A percentile compares a stretch with the other conserved stretches of the same genome.
Evolutionary conservation across 2,329 filamentous ascomycete genomes (phyloP).

Genomic region (Botryotinia globosa): DNA sequence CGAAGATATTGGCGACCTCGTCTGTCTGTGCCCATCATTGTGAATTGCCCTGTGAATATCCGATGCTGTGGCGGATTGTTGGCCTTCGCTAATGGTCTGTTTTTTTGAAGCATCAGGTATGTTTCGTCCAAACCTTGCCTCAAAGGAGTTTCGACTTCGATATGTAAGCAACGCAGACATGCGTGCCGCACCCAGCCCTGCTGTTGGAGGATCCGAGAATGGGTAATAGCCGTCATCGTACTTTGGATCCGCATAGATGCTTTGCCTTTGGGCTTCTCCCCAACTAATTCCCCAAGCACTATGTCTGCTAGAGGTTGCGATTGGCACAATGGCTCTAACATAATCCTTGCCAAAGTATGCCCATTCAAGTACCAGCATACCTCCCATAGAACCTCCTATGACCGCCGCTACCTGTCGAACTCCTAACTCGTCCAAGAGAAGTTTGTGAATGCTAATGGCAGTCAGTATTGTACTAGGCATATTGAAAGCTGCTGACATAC

Average conservation of each 20-base stretch:
- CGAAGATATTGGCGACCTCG: slow-evolving; percentile 49
- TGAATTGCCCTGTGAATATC: slow-evolving; percentile 71
- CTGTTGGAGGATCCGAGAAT: slow-evolving; percentile 80
- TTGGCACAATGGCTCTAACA: slow-evolving; percentile 75
- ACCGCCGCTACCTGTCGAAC: slow-evolving; percentile 76
- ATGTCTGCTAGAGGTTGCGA: slow-evolving; percentile 80
- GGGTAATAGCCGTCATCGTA: slow-evolving; percentile 96
- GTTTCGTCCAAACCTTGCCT: slow-evolving; percentile 90
- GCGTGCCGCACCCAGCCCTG: slow-evolving; percentile 86
- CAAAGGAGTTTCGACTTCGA: slow-evolving; percentile 93
- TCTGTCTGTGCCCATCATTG: slow-evolving; percentile 74
- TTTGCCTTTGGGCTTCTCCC: slow-evolving; percentile 84
- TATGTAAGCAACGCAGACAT: slow-evolving; percentile 98
- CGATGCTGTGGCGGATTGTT: slow-evolving; percentile 59
- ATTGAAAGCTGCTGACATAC: slow-evolving; percentile 50
- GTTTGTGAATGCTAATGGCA: slow-evolving; percentile 65
- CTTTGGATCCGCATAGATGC: slow-evolving; percentile 97
- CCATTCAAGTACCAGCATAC: slow-evolving; percentile 90
- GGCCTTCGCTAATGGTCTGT: slow-evolving; percentile 74
- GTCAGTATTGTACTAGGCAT: slow-evolving; percentile 24
- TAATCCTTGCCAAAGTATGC: slow-evolving; percentile 87
- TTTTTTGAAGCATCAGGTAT: slow-evolving; percentile 79
- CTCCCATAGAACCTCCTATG: slow-evolving; percentile 80
- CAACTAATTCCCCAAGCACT: slow-evolving; percentile 90
- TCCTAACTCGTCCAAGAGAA: slow-evolving; percentile 76